Percentiles rank a stretch among this genome's conserved stretches.
Conservation (phyloP, 2,329 filamentous ascomycete genomes). For the Aspergillus sp. region DNA sequence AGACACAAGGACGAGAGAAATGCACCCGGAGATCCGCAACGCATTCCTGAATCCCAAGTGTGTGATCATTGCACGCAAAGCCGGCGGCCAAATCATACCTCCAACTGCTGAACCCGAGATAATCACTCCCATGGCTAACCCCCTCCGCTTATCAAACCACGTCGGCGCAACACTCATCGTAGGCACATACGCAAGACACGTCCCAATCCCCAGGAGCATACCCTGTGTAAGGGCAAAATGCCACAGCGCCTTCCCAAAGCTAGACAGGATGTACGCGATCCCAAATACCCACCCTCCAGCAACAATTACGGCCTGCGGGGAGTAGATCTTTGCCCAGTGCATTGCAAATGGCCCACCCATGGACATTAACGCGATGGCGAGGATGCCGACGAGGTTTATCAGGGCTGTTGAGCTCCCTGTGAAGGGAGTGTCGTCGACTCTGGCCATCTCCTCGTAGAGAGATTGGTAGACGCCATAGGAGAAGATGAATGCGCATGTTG, state of each 20-base stretch:
- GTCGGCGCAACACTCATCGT: conserved; percentile 45
- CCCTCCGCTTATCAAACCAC: conserved; percentile 44
- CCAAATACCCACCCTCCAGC: conserved; percentile 41
- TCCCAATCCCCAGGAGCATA: conserved; percentile 43
- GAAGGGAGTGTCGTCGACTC: conserved; percentile 37
- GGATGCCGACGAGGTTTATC: conserved; percentile 46
- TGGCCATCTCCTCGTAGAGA: conserved; percentile 44
- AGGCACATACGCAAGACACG: conserved; percentile 45
- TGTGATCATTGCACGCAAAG: conserved; percentile 36
- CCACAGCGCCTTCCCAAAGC: conserved; percentile 40
- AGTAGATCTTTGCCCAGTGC: conserved; percentile 41
- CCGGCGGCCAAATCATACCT: conserved; percentile 45
- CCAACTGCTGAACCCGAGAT: conserved; percentile 46
- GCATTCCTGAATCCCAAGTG: conserved; percentile 45
- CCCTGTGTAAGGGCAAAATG: conserved; percentile 43
- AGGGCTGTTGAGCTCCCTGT: conserved; percentile 38
- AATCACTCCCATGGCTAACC: conserved; percentile 47
- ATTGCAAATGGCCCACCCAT: conserved; percentile 43
- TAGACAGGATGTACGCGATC: conserved; percentile 39
- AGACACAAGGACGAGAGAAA: conserved; percentile 36
- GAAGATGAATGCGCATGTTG: conserved; percentile 45
- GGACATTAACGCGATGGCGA: conserved; percentile 44
- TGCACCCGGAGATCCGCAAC: conserved; percentile 37
- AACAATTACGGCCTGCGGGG: conserved; percentile 37
- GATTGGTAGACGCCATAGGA: conserved; percentile 49